phyloP scores from a whole-genome alignment of 352 stramenopile genomes.

The Aphanomyces stellatus region DNA sequence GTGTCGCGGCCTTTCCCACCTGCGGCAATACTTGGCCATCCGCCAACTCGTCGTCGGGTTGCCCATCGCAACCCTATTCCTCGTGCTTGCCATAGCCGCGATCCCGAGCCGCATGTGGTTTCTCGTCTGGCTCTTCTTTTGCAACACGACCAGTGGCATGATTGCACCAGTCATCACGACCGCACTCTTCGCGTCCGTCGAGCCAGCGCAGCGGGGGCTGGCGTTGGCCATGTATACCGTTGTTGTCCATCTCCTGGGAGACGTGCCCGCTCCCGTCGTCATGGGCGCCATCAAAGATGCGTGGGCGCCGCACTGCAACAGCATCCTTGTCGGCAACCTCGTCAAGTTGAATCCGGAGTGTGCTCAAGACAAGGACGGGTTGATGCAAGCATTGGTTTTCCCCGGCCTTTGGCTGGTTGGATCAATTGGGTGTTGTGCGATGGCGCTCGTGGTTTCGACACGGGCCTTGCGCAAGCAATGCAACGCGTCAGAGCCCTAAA shows the following conservation, averaged over 20 bases:
- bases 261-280: constrained; percentile 91
- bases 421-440: background rate
- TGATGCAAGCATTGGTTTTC: constrained; percentile 19
- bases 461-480: background rate
- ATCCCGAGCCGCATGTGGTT: background rate
- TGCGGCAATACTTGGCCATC: background rate
- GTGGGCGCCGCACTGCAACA: constrained; percentile 84
- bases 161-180: constrained; percentile 63
- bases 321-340: constrained; percentile 39
- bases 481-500: too few relatives aligned
- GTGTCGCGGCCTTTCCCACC: constrained; percentile 27
- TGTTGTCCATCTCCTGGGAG: constrained; percentile 87
- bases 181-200: constrained; percentile 84
- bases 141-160: constrained; percentile 65
- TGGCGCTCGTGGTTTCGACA: background rate
- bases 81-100: background rate
- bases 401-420: background rate
- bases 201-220: constrained; percentile 80
- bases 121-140: constrained; percentile 19
- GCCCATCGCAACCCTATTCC: background rate
- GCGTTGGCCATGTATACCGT: constrained; percentile 86
- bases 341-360: constrained; percentile 56
- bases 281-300: constrained; percentile 89
- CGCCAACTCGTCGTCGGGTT: background rate
- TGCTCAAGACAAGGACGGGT: constrained; percentile 41